A percentile compares a stretch with the other conserved stretches of the same genome.
Evolutionary conservation across 2,329 filamentous ascomycete genomes (phyloP).

Genomic region (Zymoseptoria tritici): DNA sequence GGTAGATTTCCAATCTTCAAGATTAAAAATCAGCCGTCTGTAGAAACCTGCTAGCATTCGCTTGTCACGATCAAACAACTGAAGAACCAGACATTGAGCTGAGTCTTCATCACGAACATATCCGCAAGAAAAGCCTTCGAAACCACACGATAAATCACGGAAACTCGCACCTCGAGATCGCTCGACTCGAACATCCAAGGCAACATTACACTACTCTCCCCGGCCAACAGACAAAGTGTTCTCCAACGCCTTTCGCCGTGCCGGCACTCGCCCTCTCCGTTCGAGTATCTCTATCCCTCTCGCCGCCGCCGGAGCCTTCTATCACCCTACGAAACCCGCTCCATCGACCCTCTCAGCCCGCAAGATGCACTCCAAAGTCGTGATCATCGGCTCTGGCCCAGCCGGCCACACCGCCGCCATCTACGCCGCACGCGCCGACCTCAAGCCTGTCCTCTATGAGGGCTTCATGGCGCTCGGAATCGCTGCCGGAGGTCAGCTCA

Average conservation of each 20-base stretch:
- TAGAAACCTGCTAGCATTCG: neutral
- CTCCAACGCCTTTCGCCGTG: conserved; percentile 70
- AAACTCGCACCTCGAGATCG: neutral
- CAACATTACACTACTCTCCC: neutral
- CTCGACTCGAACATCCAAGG: neutral
- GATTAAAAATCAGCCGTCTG: neutral
- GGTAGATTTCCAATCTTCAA: neutral
- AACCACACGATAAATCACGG: neutral
- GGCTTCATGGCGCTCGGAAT: conserved; percentile 97
- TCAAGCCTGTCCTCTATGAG: conserved; percentile 94
- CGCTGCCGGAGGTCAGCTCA: conserved; percentile 91
- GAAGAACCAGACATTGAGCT: neutral
- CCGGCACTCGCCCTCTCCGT: conserved; percentile 54
- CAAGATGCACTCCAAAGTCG: conserved; percentile 88
- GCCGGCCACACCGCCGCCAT: conserved; percentile 96
- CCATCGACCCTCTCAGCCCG: conserved; percentile 29
- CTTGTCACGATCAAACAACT: neutral
- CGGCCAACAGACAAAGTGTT: conserved; percentile 64
- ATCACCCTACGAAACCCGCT: conserved; percentile 39
- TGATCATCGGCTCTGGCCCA: conserved; percentile 75
- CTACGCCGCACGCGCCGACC: conserved; percentile 87
- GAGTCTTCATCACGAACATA: neutral
- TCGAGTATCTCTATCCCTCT: conserved; percentile 66
- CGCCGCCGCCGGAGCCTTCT: conserved; percentile 61
- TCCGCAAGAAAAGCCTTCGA: neutral